These are phyloP conservation scores for Pseudognaphalium luteoalbum DNA, from an alignment of 129 eudicot species.

Conservation along the genomic window DNA sequence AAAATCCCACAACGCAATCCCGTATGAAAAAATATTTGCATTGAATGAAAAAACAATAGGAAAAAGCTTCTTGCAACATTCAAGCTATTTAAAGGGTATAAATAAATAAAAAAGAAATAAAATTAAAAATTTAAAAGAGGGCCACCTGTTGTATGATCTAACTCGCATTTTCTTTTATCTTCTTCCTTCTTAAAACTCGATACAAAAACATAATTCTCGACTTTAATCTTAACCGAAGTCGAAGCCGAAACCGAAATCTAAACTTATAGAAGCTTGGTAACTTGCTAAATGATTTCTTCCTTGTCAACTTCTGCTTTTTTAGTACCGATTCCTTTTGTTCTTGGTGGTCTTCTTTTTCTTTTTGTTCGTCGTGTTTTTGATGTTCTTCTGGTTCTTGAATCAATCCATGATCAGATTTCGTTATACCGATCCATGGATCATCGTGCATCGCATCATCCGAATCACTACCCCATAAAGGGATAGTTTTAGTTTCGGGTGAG, in stretches of 20 bases:
- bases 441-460: constrained; percentile 51
- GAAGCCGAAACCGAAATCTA: constrained; percentile 29
- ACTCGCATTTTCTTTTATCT: background rate
- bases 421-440: constrained; percentile 67
- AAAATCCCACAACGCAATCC: background rate
- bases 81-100: too few species aligned
- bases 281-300: constrained; percentile 54
- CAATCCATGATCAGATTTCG: background rate
- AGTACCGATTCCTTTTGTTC: constrained; percentile 10
- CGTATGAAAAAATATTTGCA: too few species aligned
- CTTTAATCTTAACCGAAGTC: constrained; percentile 37
- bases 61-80: too few species aligned
- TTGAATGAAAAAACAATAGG: background rate
- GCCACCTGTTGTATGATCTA: background rate
- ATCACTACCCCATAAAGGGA: constrained; percentile 78
- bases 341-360: background rate
- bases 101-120: too few species aligned
- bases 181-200: constrained; percentile 7
- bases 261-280: constrained; percentile 56
- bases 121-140: too few species aligned
- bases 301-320: constrained; percentile 41
- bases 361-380: constrained; percentile 7
- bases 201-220: constrained; percentile 30
- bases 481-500: constrained; percentile 55
- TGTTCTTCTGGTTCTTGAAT: constrained; percentile 16